A percentile compares a stretch with the other conserved stretches of the same genome.
These are phyloP conservation scores for Gastrolobium bilobum DNA, from an alignment of 306 rosid genomes.

Conservation along the genomic window DNA sequence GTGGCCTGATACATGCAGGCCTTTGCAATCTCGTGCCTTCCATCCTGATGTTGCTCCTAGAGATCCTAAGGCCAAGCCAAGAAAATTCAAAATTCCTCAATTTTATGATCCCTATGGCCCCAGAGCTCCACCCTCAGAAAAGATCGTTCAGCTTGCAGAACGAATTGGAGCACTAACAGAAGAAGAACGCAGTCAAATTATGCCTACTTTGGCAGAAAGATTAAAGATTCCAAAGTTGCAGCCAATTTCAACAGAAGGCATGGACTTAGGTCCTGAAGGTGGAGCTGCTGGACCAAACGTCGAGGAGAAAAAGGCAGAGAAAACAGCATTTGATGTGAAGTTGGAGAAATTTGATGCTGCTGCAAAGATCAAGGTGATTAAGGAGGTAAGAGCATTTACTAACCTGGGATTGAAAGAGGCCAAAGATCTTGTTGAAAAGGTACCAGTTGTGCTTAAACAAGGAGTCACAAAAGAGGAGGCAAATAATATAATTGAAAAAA, in stretches of 20 bases:
- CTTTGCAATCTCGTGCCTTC: slow-evolving; percentile 54
- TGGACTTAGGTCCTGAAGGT: slow-evolving; percentile 56
- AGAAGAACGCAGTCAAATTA: slow-evolving; percentile 58
- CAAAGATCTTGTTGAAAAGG: slow-evolving; percentile 68
- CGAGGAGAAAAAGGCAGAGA: slow-evolving; percentile 64
- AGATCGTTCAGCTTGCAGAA: slow-evolving; percentile 59
- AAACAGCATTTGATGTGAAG: slow-evolving; percentile 65
- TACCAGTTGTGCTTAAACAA: slow-evolving; percentile 57
- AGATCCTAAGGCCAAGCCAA: slow-evolving; percentile 56
- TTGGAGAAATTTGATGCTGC: slow-evolving; percentile 63
- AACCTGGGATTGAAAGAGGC: slow-evolving; percentile 65
- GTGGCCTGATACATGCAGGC: neutral
- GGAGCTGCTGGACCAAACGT: slow-evolving; percentile 52
- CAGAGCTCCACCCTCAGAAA: slow-evolving; percentile 64
- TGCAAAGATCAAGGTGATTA: slow-evolving; percentile 66
- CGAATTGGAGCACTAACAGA: slow-evolving; percentile 53
- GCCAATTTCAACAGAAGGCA: slow-evolving; percentile 61
- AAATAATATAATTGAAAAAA: slow-evolving; percentile 57
- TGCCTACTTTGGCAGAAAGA: slow-evolving; percentile 59
- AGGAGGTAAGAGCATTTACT: slow-evolving; percentile 65
- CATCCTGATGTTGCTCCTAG: slow-evolving; percentile 51
- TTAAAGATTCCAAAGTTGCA: slow-evolving; percentile 62
- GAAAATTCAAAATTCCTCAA: slow-evolving; percentile 59
- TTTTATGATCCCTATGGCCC: slow-evolving; percentile 62
- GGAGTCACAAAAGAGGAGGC: slow-evolving; percentile 68